Evolutionary conservation across 2,329 filamentous ascomycete species (phyloP).

Genomic region (Cytospora leucostoma): DNA sequence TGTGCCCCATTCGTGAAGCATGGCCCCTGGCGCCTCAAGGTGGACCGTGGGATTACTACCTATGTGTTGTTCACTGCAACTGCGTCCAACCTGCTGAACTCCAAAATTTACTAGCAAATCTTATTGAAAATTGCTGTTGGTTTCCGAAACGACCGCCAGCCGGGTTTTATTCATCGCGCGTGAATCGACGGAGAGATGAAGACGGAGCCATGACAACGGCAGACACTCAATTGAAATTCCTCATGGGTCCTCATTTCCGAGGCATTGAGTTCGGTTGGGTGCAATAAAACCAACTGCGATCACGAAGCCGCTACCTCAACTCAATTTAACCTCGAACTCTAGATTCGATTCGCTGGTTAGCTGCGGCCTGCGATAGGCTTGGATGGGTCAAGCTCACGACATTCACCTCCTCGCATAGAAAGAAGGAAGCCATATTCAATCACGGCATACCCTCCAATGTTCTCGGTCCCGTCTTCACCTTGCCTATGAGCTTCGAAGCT

Average conservation of each 20-base stretch:
- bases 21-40: conserved; percentile 13
- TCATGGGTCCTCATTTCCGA: background rate
- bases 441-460: too few species aligned
- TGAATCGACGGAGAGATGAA: background rate
- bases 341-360: background rate
- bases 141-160: too few species aligned
- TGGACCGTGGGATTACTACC: conserved; percentile 1
- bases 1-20: conserved; percentile 4
- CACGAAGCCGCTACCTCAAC: background rate
- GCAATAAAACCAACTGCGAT: background rate
- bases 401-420: background rate
- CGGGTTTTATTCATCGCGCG: background rate
- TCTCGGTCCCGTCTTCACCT: too few species aligned
- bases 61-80: conserved; percentile 7
- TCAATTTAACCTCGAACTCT: background rate
- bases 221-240: background rate
- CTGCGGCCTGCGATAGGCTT: too few species aligned
- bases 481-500: too few species aligned
- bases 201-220: background rate
- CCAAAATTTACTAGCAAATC: too few species aligned
- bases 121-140: too few species aligned
- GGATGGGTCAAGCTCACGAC: too few species aligned
- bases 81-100: too few species aligned
- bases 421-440: too few species aligned
- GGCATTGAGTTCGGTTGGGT: background rate